Percentiles rank a stretch among this genome's conserved stretches.
phyloP scores from a whole-genome alignment of 176 grass and related monocot genomes.

The Paspalum vaginatum region DNA sequence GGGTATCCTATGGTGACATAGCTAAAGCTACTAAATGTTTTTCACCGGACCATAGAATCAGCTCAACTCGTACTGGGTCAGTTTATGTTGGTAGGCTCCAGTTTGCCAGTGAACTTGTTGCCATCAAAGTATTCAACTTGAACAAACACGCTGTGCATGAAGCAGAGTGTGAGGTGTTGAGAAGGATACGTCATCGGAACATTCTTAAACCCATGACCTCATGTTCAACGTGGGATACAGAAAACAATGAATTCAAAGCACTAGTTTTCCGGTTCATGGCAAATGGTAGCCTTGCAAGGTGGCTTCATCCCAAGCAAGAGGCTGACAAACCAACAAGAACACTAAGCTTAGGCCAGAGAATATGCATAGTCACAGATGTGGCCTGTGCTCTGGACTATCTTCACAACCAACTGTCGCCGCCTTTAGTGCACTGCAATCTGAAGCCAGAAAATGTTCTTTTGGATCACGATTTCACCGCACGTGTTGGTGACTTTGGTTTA shows the following conservation, averaged over 20 bases:
- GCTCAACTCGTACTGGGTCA: slow-evolving; percentile 3
- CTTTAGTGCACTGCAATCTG: slow-evolving; percentile 32
- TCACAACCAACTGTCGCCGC: slow-evolving; percentile 1
- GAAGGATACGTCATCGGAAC: slow-evolving; percentile 12
- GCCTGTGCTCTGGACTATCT: slow-evolving; percentile 43
- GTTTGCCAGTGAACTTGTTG: not conserved
- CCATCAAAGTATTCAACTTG: slow-evolving; percentile 40
- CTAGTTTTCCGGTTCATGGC: slow-evolving; percentile 16
- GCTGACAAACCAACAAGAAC: not conserved
- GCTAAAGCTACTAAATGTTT: slow-evolving; percentile 34
- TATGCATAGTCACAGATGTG: slow-evolving; percentile 12
- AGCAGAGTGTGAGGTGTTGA: slow-evolving; percentile 22
- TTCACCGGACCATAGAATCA: not conserved
- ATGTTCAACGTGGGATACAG: slow-evolving; percentile 2
- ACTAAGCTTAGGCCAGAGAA: slow-evolving; percentile 17
- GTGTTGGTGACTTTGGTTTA: slow-evolving; percentile 30
- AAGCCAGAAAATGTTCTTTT: slow-evolving; percentile 36
- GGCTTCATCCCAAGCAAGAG: not conserved
- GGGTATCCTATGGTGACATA: slow-evolving; percentile 17
- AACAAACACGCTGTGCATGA: not conserved
- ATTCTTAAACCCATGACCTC: not conserved
- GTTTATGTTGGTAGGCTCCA: slow-evolving; percentile 32
- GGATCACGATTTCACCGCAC: slow-evolving; percentile 28
- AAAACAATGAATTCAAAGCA: slow-evolving; percentile 34
- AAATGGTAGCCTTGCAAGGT: slow-evolving; percentile 38